Evolutionary conservation across 1,284 basidiomycete genomes (phyloP), one percentile per base, ranked within the genome.

Genomic region (Ceratobasidium sp.): DNA sequence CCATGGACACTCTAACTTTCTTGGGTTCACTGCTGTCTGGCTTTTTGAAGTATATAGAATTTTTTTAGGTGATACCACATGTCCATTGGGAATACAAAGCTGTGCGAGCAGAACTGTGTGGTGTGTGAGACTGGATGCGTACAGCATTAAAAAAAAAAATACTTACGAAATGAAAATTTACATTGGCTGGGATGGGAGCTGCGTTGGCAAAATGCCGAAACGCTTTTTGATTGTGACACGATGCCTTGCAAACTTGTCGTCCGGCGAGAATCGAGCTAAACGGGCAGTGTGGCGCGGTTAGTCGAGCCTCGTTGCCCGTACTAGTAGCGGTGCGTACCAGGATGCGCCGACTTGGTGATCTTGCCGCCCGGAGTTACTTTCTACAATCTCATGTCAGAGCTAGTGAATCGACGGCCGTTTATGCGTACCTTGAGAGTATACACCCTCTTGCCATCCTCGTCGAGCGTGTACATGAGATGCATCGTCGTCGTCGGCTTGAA

Each of bases 171-270:
- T 25, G 35, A 12, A 27, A 25, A 60, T 77, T 84, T 85, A 95
- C 82, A 94, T 83, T 13, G 94, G 94, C 79, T 93, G 94, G 71
- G 84, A 81, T 34, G 95, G 94, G n/a, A 92, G 84, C 78, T 97
- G 94, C 25, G 95, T 96, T 72, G 88, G 87, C 73, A 98, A 86
- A 71, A 96, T 87, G 72, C 87, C 87, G 77, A 85, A 92, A 78
- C 94, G 87, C 82, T 93, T 94, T 84, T 97, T 97, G 78, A 97
- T 91, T 3, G 93, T 96, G 69, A 97, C 93, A 72, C 95, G 90
- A 78, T 98, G 95, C 72, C 93, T 86, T 72, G 94, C 96, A 82
- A 96, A 98, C 83, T 97, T 97, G 86, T 97, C 95, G 79, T 98
- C 95, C 17, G 95, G 95, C 31, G 95, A 97, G 82, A 97, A 97